Evolutionary conservation across 2,329 filamentous ascomycete genomes (phyloP).

Genomic region (Furcasterigmium sp.): DNA sequence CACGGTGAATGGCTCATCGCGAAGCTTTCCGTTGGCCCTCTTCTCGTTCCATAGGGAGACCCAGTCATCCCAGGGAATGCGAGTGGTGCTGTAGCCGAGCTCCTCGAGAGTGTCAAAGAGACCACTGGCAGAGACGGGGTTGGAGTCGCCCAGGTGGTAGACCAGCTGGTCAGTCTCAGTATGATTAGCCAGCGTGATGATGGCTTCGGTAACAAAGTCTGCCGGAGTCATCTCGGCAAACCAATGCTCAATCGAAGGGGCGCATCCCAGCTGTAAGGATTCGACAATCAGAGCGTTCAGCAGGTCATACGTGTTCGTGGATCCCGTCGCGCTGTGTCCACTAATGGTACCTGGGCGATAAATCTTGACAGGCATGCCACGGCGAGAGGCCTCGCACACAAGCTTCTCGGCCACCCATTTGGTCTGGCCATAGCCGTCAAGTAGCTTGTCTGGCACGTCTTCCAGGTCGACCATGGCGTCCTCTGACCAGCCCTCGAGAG

Average conservation of each 20-base stretch:
- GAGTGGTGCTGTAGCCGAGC: constrained; percentile 66
- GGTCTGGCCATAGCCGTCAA: constrained; percentile 72
- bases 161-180: constrained; percentile 56
- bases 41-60: constrained; percentile 68
- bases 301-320: constrained; percentile 74
- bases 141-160: constrained; percentile 71
- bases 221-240: constrained; percentile 80
- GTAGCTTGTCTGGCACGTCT: constrained; percentile 62
- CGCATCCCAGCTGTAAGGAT: constrained; percentile 66
- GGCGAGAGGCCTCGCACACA: constrained; percentile 61
- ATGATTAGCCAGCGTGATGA: constrained; percentile 64
- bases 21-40: constrained; percentile 54
- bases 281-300: constrained; percentile 73
- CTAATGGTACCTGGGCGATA: constrained; percentile 73
- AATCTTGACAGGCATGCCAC: constrained; percentile 66
- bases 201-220: constrained; percentile 72
- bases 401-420: constrained; percentile 80
- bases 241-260: constrained; percentile 69
- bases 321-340: constrained; percentile 69
- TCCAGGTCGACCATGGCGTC: constrained; percentile 61
- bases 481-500: constrained; percentile 66
- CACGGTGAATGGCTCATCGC: constrained; percentile 66
- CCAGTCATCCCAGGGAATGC: constrained; percentile 68
- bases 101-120: constrained; percentile 60
- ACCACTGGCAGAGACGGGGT: constrained; percentile 58